Evolutionary conservation across 2,329 filamentous ascomycete genomes (phyloP), one percentile per base, ranked within the genome.

Genomic region (Apiospora pterosperma): DNA sequence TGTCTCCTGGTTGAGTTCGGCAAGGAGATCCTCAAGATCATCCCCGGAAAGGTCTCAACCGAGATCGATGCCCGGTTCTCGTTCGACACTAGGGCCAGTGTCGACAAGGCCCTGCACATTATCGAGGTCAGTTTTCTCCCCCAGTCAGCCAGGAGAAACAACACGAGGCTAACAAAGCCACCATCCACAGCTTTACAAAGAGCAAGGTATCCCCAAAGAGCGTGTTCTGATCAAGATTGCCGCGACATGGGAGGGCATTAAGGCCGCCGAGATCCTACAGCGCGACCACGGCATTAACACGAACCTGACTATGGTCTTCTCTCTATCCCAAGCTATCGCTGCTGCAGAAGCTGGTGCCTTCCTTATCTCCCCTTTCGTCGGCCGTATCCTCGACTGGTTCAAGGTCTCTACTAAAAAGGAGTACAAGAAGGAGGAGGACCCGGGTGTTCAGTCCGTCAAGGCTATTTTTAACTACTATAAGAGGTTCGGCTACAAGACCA

Each of bases 401-500:
- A 99, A 99, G 92, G 92, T 92, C 66, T 84, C 89, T 74, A 92
- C 89, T 80, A 97, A 97, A 90, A 94, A 96, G 88, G 92, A 96
- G 72, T 99, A 94, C 89, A 76, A 85, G 78, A 88, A 93, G 80
- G 84, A 92, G 81, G 92, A 97, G 80, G 96, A 99, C 85, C 96
- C 96, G 65, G 96, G 96, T 85, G 96, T 99, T 81, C 88, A 92
- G 85, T 95, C 91, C 71, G 96, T 99, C 77, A 87, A 95, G 87
- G 78, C 76, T 81, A 99, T 99, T 85, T 99, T 91, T 90, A 96
- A 99, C 89, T 99, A 99, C 92, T 99, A 99, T 91, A 99, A 99
- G 92, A 98, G 98, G 88, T 92, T 85, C 81, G 93, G 92, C 81
- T 97, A 99, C 90, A 97, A 97, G 76, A 99, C 96, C 80, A 97